Evolutionary conservation across 768 basidiomycete genomes (phyloP).

Genomic region (Chiua virens): DNA sequence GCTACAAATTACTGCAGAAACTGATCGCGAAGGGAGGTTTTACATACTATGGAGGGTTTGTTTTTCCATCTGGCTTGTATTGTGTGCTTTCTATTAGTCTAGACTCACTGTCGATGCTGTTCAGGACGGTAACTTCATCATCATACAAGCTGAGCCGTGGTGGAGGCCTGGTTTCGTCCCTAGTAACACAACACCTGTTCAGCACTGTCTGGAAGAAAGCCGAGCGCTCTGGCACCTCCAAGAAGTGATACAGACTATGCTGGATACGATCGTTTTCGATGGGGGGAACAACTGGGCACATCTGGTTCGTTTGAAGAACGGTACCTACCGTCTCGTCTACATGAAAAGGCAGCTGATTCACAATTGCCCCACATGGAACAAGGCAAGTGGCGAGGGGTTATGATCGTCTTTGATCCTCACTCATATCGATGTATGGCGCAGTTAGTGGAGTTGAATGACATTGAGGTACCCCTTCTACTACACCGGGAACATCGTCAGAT

Average conservation of each 20-base stretch:
- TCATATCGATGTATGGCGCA: conserved; percentile 10
- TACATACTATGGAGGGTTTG: conserved; percentile 29
- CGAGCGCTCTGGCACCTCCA: conserved; percentile 23
- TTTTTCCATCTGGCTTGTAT: background rate
- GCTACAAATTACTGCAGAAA: conserved; percentile 10
- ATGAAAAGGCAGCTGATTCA: conserved; percentile 20
- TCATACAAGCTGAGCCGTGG: conserved; percentile 33
- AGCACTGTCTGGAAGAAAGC: conserved; percentile 14
- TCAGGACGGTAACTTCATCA: conserved; percentile 28
- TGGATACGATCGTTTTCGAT: conserved; percentile 30
- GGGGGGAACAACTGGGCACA: conserved; percentile 35
- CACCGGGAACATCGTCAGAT: background rate
- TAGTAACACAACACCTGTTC: background rate
- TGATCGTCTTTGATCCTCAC: background rate
- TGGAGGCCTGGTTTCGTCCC: conserved; percentile 13
- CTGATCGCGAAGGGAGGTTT: conserved; percentile 15
- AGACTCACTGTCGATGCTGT: no score
- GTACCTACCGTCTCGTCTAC: conserved; percentile 28
- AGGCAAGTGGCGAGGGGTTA: conserved; percentile 10
- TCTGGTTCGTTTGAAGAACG: conserved; percentile 30
- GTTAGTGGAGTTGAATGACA: conserved; percentile 33
- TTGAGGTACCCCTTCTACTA: conserved; percentile 20
- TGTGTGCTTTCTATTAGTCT: conserved; percentile 3
- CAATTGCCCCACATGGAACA: conserved; percentile 31
- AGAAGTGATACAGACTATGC: conserved; percentile 35